Conservation (phyloP, 2,329 filamentous ascomycete genomes). For the Sporothrix curviconia region DNA sequence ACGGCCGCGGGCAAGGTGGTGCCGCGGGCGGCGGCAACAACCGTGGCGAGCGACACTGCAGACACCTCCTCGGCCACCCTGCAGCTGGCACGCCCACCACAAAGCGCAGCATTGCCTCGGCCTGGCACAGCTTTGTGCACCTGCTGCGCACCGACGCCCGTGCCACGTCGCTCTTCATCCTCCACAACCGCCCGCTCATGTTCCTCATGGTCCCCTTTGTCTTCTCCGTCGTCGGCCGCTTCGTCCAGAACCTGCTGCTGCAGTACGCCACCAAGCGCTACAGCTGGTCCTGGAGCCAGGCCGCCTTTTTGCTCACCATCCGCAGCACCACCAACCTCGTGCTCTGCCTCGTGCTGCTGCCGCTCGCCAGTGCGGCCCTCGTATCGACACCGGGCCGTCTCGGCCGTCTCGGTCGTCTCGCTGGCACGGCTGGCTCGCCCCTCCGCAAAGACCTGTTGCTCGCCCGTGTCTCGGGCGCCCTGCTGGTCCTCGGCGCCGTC, state of each 20-base stretch:
- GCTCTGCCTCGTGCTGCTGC: slow-evolving; percentile 34
- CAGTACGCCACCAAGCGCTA: slow-evolving; percentile 50
- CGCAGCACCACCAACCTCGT: slow-evolving; percentile 32
- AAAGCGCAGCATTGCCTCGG: not conserved
- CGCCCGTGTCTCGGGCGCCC: slow-evolving; percentile 28
- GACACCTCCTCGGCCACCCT: too few relatives aligned
- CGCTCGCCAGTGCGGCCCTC: slow-evolving; percentile 26
- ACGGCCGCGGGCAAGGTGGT: not conserved
- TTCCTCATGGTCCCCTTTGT: slow-evolving; percentile 33
- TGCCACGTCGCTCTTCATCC: slow-evolving; percentile 35
- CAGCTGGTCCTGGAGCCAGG: slow-evolving; percentile 39
- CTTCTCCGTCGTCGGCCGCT: slow-evolving; percentile 28
- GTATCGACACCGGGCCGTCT: too few relatives aligned
- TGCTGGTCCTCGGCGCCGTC: slow-evolving; percentile 30
- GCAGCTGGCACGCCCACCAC: too few relatives aligned
- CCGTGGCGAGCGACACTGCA: too few relatives aligned
- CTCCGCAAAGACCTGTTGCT: slow-evolving; percentile 37
- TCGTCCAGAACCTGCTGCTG: slow-evolving; percentile 34
- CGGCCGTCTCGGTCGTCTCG: slow-evolving; percentile 21
- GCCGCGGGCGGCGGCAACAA: slow-evolving; percentile 20
- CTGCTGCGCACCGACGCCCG: slow-evolving; percentile 9
- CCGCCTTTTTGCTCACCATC: slow-evolving; percentile 36
- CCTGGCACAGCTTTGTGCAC: not conserved
- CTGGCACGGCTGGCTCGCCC: slow-evolving; percentile 24
- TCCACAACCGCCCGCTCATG: slow-evolving; percentile 33